Evolutionary conservation across 2,329 filamentous ascomycete genomes (phyloP), one percentile per base, ranked within the genome.

Genomic region (Cordyceps militaris): DNA sequence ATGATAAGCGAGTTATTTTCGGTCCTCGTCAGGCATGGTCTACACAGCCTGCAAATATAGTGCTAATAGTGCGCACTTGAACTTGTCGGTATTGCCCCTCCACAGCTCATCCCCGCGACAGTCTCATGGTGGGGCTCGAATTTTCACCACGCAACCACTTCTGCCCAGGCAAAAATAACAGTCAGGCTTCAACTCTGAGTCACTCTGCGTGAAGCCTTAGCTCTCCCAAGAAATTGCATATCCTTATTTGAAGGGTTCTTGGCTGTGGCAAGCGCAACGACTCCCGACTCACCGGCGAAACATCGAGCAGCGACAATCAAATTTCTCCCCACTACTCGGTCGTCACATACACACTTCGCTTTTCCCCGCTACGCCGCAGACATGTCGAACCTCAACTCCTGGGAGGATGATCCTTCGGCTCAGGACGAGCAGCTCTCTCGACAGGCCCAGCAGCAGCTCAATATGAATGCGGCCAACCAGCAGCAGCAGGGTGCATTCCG

Each of bases 331-430:
- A 55, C 32, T 13, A 50, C 26, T 26, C 49, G 42, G 46, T 47
- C 48, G 49, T 24, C 38, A 56, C 21, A 38, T 47, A 52, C 26
- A 52, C 48, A 58, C 16, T 44, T 7, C 26, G 6, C 40, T 34
- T 2, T 47, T 36, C 42, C 23, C 60, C 40, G 34, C 43, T 24
- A 40, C 49, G 36, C 24, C 58, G 53, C 49, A 49, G 80, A 57
- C 69, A 96, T 96, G 91, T 88, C 92, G 66, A 86, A 92, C 73
- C 88, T 91, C 68, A 91, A 96, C 73, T 96, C 91, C 62, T 97
- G 94, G 89, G 92, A 97, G 76, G 91, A 96, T 69, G 89, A 92
- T 68, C 85, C 86, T 67, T 79, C 86, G 57, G 85, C 84, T 62
- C 87, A 90, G 78, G 87, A 92, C 67, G 87, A 89, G 66, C 83